Conservation (phyloP, 2,329 filamentous ascomycete species). For the Penicillium sumatraense region DNA sequence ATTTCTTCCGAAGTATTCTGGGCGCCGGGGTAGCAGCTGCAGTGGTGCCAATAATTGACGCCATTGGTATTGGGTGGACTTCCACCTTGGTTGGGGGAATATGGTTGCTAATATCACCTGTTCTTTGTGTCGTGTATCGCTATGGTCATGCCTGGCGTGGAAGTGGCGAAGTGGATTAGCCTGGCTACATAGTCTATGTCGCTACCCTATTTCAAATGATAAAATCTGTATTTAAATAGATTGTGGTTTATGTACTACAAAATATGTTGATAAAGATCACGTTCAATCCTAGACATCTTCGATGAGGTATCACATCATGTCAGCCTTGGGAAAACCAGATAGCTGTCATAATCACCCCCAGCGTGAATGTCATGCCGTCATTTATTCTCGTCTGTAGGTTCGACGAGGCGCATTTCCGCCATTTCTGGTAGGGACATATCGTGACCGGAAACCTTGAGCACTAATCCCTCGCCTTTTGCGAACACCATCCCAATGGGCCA, state of each 20-base stretch:
- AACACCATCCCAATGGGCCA: conserved; percentile 31
- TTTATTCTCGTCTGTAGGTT: conserved; percentile 18
- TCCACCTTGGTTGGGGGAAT: not conserved
- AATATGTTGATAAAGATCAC: no score
- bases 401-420: conserved; percentile 1
- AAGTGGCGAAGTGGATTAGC: no score
- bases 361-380: no score
- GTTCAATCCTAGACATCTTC: no score
- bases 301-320: no score
- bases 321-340: no score
- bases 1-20: not conserved
- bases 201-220: no score
- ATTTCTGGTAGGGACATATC: conserved; percentile 27
- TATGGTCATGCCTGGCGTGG: not conserved
- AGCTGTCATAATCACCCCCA: no score
- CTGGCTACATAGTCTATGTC: no score
- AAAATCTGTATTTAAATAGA: no score
- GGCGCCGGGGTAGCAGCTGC: not conserved
- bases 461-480: conserved; percentile 26
- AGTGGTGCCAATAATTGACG: not conserved
- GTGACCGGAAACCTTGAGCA: conserved; percentile 26
- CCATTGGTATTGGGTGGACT: not conserved
- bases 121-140: not conserved
- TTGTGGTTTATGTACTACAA: no score
- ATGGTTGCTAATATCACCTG: not conserved